Evolutionary conservation across 73 alveolate species (phyloP), one percentile per base, ranked within the genome.

Genomic region (Blepharisma stoltei): DNA sequence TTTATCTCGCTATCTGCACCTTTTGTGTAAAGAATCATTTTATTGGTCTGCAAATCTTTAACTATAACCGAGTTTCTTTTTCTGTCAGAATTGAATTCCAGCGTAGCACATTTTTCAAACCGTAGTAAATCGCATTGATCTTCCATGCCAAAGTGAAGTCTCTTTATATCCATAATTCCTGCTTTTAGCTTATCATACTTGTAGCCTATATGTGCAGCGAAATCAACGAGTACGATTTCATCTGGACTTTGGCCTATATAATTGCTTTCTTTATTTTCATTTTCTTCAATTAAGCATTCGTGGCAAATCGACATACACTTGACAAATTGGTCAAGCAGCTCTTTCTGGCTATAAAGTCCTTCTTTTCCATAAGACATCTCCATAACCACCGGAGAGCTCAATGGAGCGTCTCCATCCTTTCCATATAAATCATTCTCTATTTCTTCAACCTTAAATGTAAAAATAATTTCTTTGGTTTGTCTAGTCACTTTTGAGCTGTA

Each of bases 11-110:
- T 85, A 76, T 91, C 97, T 21, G 96, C 92, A 0, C 97, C 97
- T 82, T 91, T 91, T 46, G 77, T 65, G 71, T 60, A 80, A 54
- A 83, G 25, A 78, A 81, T 82, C 46, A 83, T 54, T 43, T 71
- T 84, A 66, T 86, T 86, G 41, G 66, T 67, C 44, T 4, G 84
- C 81, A 81, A 83, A 90, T 96, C 99, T 69, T 87, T 87, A 6
- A 93, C 78, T 25, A 96, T 73, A 5, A 93, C 91, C 11, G 97
- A 80, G 97, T 90, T 94, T 81, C 99, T 78, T 81, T 96, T 96
- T 76, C 99, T 86, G 77, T 89, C 96, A 54, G 97, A 87, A 77
- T 77, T 90, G 82, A 96, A 96, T 43, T 95, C 97, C 84, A 97
- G 89, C 54, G 83, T 87, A 76, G 90, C 80, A 55, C 86, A 86